Conservation (phyloP, 495 filamentous ascomycete genomes). For the Penicillium soppii region DNA sequence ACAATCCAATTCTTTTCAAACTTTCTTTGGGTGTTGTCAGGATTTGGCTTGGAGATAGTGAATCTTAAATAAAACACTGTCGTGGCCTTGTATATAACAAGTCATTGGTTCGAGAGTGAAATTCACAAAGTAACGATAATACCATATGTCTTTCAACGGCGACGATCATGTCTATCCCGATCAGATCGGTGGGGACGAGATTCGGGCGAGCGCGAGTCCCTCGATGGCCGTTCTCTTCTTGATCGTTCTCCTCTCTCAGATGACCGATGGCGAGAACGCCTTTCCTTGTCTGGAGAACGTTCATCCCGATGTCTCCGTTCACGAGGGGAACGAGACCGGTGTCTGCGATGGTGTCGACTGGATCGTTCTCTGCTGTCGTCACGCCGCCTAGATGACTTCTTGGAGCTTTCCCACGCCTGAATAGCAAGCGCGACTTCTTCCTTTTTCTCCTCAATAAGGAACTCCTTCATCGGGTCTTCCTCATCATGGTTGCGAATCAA, state of each 20-base stretch:
- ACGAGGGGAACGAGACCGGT: constrained; percentile 40
- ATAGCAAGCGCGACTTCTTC: constrained; percentile 76
- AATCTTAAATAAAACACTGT: background rate
- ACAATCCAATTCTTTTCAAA: too few species aligned
- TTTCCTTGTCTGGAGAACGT: constrained; percentile 33
- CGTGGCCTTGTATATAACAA: background rate
- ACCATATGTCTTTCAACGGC: constrained; percentile 15
- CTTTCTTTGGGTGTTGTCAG: background rate
- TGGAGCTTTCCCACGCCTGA: constrained; percentile 49
- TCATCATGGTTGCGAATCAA: constrained; percentile 82
- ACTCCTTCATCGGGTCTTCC: constrained; percentile 96
- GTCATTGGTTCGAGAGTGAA: background rate
- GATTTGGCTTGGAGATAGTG: background rate
- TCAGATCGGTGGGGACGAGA: constrained; percentile 32
- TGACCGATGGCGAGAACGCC: constrained; percentile 27
- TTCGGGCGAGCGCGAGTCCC: constrained; percentile 35
- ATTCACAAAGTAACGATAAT: background rate
- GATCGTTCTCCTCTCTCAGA: constrained; percentile 25
- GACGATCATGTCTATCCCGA: constrained; percentile 36
- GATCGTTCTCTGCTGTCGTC: constrained; percentile 39
- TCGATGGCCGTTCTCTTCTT: constrained; percentile 26
- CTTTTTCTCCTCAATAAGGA: constrained; percentile 82
- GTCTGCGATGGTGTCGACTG: constrained; percentile 57
- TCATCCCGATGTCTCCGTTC: constrained; percentile 34
- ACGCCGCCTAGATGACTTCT: constrained; percentile 37